These are phyloP conservation scores for Plasmodium ovale DNA, from an alignment of 169 alveolate species.

Conservation along the genomic window DNA sequence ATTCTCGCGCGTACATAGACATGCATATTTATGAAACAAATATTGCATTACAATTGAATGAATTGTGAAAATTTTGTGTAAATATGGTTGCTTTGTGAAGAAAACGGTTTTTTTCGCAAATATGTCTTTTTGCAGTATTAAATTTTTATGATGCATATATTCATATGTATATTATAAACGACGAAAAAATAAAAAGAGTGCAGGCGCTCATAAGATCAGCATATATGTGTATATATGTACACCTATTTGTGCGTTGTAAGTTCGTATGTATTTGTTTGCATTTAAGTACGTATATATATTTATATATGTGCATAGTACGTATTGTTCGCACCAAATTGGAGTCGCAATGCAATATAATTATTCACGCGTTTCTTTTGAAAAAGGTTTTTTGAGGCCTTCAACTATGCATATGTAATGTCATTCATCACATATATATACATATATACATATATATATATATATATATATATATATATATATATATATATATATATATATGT, in stretches of 20 bases:
- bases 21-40: not conserved
- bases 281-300: not conserved
- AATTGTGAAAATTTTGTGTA: constrained; percentile 28
- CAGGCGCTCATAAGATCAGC: not conserved
- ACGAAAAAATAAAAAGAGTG: constrained; percentile 5
- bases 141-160: constrained; percentile 21
- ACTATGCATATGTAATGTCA: not conserved
- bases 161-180: constrained; percentile 1
- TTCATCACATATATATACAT: not conserved
- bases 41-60: not conserved
- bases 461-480: not conserved
- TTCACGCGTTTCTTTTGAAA: not conserved
- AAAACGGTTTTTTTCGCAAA: not conserved
- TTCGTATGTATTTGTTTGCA: not conserved
- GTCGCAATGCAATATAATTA: too few relatives aligned
- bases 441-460: constrained; percentile 11
- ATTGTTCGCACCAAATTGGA: too few relatives aligned
- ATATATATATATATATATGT: not conserved
- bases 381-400: not conserved
- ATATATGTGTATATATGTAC: not conserved
- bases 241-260: not conserved
- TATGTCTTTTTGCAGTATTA: constrained; percentile 45
- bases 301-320: not conserved
- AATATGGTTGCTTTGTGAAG: constrained; percentile 14
- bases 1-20: not conserved